Evolutionary conservation across 148 eudicot genomes (phyloP).

Genomic region (Mesembryanthemum crystallinum): DNA sequence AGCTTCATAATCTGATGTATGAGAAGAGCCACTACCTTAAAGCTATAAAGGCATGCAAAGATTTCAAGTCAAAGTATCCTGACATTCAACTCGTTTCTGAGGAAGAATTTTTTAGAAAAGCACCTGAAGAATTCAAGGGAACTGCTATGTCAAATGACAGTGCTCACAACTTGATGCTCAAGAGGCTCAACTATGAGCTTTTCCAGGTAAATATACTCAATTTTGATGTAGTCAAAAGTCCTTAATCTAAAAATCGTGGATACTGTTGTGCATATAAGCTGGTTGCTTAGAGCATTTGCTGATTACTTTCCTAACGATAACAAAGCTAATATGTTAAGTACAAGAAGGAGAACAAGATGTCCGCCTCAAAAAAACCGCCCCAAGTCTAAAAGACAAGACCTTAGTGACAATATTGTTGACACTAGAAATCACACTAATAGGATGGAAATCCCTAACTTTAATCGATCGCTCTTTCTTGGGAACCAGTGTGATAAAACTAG

Average conservation of each 20-base stretch:
- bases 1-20: conserved; percentile 93
- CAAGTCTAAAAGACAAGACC: too few relatives aligned
- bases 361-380: too few relatives aligned
- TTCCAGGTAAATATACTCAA: conserved; percentile 50
- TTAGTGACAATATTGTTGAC: too few relatives aligned
- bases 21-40: conserved; percentile 93
- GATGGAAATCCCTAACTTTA: too few relatives aligned
- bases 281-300: background rate
- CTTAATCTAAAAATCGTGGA: background rate
- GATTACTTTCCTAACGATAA: background rate
- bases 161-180: conserved; percentile 83
- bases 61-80: conserved; percentile 93
- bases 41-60: conserved; percentile 96
- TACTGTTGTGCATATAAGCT: conserved; percentile 1
- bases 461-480: too few relatives aligned
- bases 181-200: conserved; percentile 89
- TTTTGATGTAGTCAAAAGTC: background rate
- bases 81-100: conserved; percentile 89
- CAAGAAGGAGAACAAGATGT: too few relatives aligned
- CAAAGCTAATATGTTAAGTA: too few relatives aligned
- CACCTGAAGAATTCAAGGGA: conserved; percentile 74
- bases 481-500: too few relatives aligned
- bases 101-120: conserved; percentile 80
- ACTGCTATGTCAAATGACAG: conserved; percentile 53
- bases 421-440: too few relatives aligned